Base-by-base conservation (phyloP, 2,329 filamentous ascomycete genomes). In the Monosporascus sp. region DNA sequence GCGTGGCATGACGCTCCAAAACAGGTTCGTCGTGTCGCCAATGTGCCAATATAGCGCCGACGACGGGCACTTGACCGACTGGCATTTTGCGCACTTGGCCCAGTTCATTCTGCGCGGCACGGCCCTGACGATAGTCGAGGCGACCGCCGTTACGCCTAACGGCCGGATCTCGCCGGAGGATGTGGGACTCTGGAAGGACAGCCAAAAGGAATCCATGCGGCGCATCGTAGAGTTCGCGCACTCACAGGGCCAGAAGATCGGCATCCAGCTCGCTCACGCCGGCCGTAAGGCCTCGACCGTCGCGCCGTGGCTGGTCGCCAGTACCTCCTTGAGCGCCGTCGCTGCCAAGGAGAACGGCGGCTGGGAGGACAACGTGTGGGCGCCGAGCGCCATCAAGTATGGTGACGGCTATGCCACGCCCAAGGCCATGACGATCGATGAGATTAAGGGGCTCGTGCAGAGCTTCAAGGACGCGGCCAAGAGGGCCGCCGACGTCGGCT, bases 151-250 rank as follows among this genome's bases (percentile, higher is more conserved):
- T 0, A 76, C 82, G 9, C 72, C 89, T 6, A 84, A 92, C 60
- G 91, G 91, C 28, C 82, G 92, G 52, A 96, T 96, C 74, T 88
- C 88, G 1, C 90, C 91, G 1, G 78, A 92, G 68, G 89, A 93
- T 67, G 73, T 76, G 14, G 91, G 92, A 1, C 73, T 97, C 7
- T 97, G 91, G 92, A 78, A 87, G 57, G 92, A 96, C 68, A 84
- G 80, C 37, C 92, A 97, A 69, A 86, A 92, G 55, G 85, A 80
- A 58, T 85, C 86, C 0, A 73, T 95, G 54, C 81, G 79, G 65
- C 80, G 81, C 55, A 80, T 93, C 46, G 82, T 86, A 37, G 88
- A 95, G 56, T 95, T 91, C 58, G 82, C 87, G 2, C 91, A 95
- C 74, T 84, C 81, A 26, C 91, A 96, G 70, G 80, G 79, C 65